Base-by-base conservation (phyloP, 139 green algal genomes). In the Klebsormidium nitens region DNA sequence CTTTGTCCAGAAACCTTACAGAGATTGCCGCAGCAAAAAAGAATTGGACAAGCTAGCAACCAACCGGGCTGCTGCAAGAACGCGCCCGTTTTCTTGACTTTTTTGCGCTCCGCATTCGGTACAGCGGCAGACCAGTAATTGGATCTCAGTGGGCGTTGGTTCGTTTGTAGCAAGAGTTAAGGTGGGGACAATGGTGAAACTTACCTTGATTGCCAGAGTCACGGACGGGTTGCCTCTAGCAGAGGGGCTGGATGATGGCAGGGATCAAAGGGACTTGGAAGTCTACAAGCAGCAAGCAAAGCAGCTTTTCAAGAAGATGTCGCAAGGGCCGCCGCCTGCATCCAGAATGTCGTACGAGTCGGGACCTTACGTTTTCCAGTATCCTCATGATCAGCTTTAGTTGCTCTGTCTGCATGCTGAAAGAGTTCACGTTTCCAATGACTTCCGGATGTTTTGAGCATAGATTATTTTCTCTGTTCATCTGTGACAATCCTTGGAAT, bases 241-340 rank as follows among this genome's bases (percentile, higher is more conserved):
- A 0, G 95, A 99, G 71, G 93, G 91, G 29, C 68, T 98, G 37
- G 94, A 98, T 59, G 90, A 60, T 23, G 94, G 96, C 26, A 91
- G 95, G 65, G 83, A 78, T 2, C 31, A 92, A 46, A 60, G 82
- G 8, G 93, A 96, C 5, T 78, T 91, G 60, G 90, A 95, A 3
- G 36, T 62, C 1, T 95, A 95, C 84, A 98, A 99, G 74, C 71
- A 81, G 5, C 91, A 97, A 59, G 95, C 94, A 8, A 98, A 99
- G 88, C 77, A 55, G 17, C 76, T 92, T 1, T 86, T 90, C 72
- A 91, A 91, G 75, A 83, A 87, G 44, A 69, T 92, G 14, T 71
- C 74, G 28, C 69, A 81, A 36, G 67, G 72, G 17, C 40, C 71
- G 23, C 64, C 76, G 32, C 59, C 77, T 39, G 52, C 81, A 2